These are phyloP conservation scores for Gossypium anomalum DNA, from an alignment of 345 rosid genomes.

Conservation along the genomic window DNA sequence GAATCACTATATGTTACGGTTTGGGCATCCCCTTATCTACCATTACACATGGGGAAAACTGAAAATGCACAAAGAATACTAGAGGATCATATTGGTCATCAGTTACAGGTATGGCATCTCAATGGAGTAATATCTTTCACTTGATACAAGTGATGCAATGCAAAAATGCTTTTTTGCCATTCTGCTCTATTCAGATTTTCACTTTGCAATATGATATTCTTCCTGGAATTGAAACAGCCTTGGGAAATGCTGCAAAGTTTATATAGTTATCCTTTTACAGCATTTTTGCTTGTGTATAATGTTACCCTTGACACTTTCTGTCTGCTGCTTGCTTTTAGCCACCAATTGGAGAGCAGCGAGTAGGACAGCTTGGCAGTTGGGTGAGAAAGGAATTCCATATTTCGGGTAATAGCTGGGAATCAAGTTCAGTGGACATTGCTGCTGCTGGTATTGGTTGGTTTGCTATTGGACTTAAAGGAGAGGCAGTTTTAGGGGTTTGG, in stretches of 20 bases:
- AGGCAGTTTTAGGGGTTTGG: constrained; percentile 76
- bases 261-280: background rate
- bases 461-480: constrained; percentile 73
- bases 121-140: background rate
- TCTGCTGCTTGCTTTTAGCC: constrained; percentile 44
- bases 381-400: constrained; percentile 58
- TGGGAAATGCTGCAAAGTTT: background rate
- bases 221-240: background rate
- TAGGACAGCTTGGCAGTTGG: constrained; percentile 78
- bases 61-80: constrained; percentile 58
- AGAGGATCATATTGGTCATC: constrained; percentile 73
- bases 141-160: background rate
- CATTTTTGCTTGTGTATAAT: background rate
- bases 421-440: constrained; percentile 72
- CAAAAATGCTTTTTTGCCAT: background rate
- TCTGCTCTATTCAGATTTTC: background rate
- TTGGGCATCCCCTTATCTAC: constrained; percentile 88
- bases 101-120: constrained; percentile 58
- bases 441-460: constrained; percentile 94
- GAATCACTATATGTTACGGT: constrained; percentile 82
- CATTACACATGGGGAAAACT: constrained; percentile 92
- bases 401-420: constrained; percentile 70
- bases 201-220: background rate
- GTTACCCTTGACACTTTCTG: constrained; percentile 1
- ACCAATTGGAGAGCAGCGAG: constrained; percentile 76